Conservation (phyloP, 2,329 filamentous ascomycete species). For the Thermothelomyces thermophilus region DNA sequence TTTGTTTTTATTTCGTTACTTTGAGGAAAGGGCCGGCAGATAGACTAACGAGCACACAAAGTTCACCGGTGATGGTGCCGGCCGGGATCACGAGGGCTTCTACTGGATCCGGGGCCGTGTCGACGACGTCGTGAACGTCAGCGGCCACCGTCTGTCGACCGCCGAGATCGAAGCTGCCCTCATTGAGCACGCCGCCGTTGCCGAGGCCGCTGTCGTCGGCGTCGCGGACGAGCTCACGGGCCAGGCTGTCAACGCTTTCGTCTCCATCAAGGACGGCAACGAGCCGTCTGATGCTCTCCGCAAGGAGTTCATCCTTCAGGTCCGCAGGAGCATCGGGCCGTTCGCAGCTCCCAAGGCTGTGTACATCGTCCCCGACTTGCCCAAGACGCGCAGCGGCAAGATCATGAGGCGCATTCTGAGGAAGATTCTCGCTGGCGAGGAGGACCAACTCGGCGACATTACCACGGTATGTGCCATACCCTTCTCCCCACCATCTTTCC, state of each 20-base stretch:
- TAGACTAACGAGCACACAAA: conserved; percentile 29
- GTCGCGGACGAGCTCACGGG: conserved; percentile 90
- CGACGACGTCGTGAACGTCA: conserved; percentile 97
- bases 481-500: neutral
- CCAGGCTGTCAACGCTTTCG: conserved; percentile 95
- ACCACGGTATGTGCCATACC: conserved; percentile 62
- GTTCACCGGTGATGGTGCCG: conserved; percentile 92
- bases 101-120: conserved; percentile 99
- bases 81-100: conserved; percentile 94
- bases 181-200: conserved; percentile 82
- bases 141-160: conserved; percentile 90
- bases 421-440: conserved; percentile 95
- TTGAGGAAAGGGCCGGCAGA: too few relatives aligned
- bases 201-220: conserved; percentile 92
- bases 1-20: too few relatives aligned
- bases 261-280: conserved; percentile 79
- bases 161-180: conserved; percentile 97
- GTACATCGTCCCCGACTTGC: conserved; percentile 84
- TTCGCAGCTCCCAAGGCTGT: conserved; percentile 95
- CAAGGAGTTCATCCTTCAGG: conserved; percentile 91
- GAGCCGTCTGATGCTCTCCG: conserved; percentile 72
- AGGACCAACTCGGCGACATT: conserved; percentile 91
- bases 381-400: conserved; percentile 96
- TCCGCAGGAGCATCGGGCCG: conserved; percentile 93
- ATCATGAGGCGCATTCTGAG: conserved; percentile 96